Percentiles rank a stretch among this genome's conserved stretches.
Conservation (phyloP, 345 rosid species). For the Crucihimalaya himalaica region DNA sequence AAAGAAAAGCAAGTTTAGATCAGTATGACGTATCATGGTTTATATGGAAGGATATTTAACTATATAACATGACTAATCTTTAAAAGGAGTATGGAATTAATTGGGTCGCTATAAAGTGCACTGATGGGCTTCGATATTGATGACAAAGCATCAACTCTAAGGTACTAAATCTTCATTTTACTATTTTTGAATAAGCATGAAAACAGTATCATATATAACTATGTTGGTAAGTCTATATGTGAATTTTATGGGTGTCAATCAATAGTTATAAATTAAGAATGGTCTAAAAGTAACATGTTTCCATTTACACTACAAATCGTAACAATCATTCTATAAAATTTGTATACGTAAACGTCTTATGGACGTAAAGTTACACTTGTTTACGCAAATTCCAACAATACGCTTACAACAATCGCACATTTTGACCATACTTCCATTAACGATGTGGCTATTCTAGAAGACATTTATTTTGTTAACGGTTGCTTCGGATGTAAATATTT, state of each 20-base stretch:
- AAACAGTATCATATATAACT: background rate
- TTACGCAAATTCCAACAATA: background rate
- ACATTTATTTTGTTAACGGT: background rate
- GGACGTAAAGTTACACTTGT: background rate
- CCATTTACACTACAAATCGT: background rate
- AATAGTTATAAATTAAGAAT: background rate
- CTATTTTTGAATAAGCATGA: slow-evolving; percentile 3
- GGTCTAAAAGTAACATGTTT: background rate
- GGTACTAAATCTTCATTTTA: background rate
- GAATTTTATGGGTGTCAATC: background rate
- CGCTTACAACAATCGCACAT: background rate
- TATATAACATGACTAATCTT: background rate
- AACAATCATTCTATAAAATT: background rate
- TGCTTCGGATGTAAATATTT: slow-evolving; percentile 14
- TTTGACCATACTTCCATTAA: background rate
- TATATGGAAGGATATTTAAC: background rate
- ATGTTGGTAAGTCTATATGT: background rate
- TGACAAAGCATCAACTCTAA: slow-evolving; percentile 35
- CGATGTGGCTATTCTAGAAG: slow-evolving; percentile 11
- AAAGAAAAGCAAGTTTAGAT: background rate
- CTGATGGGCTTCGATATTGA: slow-evolving; percentile 19
- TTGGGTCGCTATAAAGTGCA: slow-evolving; percentile 22
- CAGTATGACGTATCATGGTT: background rate
- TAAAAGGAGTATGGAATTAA: slow-evolving; percentile 5
- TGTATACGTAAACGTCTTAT: background rate